Conservation (phyloP, 176 grass and related monocot species). For the Puccinellia tenuiflora region DNA sequence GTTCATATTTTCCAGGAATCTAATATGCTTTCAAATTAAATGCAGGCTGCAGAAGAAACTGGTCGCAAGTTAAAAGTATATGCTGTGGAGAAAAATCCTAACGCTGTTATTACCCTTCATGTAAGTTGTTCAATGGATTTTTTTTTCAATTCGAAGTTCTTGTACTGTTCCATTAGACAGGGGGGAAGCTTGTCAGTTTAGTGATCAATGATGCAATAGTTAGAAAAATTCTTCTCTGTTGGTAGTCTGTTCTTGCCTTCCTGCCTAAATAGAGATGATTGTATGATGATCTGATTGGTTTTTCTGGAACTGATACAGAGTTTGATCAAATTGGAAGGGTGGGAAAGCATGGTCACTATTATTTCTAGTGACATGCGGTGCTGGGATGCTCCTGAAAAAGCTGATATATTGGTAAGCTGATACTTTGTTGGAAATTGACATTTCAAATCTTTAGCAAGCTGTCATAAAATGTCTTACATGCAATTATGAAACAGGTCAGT, state of each 20-base stretch:
- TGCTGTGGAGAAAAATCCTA: slow-evolving; percentile 98
- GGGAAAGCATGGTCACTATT: slow-evolving; percentile 82
- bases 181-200: background rate
- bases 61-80: slow-evolving; percentile 93
- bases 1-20: background rate
- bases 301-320: slow-evolving; percentile 47
- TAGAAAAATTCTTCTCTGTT: background rate
- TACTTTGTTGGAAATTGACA: background rate
- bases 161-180: background rate
- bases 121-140: slow-evolving; percentile 45
- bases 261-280: slow-evolving; percentile 6
- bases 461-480: slow-evolving; percentile 13
- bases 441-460: background rate
- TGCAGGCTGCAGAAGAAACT: slow-evolving; percentile 98
- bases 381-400: slow-evolving; percentile 98
- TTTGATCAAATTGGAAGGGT: slow-evolving; percentile 93
- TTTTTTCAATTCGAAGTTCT: background rate
- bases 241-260: background rate
- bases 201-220: background rate
- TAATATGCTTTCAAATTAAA: slow-evolving; percentile 16
- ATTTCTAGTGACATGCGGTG: slow-evolving; percentile 96
- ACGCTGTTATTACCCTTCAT: slow-evolving; percentile 94
- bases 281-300: slow-evolving; percentile 23
- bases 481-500: slow-evolving; percentile 67
- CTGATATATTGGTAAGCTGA: slow-evolving; percentile 82